These are phyloP conservation scores for Apostasia ramifera DNA, from an alignment of 106 monocot species.

Conservation along the genomic window DNA sequence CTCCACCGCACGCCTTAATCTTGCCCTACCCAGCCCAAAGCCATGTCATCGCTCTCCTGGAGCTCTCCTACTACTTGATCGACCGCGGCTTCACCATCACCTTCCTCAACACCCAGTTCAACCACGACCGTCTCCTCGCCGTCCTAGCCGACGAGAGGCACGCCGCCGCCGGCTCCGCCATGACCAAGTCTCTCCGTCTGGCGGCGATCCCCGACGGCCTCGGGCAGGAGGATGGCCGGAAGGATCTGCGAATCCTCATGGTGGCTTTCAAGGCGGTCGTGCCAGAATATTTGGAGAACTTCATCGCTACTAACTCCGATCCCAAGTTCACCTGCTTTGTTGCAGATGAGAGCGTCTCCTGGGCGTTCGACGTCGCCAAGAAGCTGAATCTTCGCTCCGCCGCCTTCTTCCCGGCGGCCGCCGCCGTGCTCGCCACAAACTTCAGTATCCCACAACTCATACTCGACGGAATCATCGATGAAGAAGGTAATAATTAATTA, in stretches of 20 bases:
- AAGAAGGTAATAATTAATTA: conserved; percentile 8
- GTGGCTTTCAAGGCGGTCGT: not conserved
- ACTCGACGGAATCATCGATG: conserved; percentile 22
- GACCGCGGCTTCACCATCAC: conserved; percentile 36
- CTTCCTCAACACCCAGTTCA: conserved; percentile 41
- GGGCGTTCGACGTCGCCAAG: conserved; percentile 23
- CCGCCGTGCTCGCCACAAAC: conserved; percentile 4
- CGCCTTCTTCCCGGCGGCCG: conserved; percentile 22
- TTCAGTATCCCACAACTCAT: conserved; percentile 29
- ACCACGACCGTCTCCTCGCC: conserved; percentile 16
- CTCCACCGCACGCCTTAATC: conserved; percentile 28
- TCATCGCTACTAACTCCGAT: conserved; percentile 12
- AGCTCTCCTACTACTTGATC: conserved; percentile 24
- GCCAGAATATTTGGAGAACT: conserved; percentile 16
- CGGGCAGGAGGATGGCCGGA: conserved; percentile 13
- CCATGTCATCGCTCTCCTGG: conserved; percentile 39
- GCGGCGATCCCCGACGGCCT: conserved; percentile 33
- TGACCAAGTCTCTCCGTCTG: not conserved
- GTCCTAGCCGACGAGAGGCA: not conserved
- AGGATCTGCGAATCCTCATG: conserved; percentile 12
- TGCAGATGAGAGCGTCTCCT: conserved; percentile 31
- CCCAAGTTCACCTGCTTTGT: conserved; percentile 21
- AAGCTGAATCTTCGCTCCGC: conserved; percentile 14
- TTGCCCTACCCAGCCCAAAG: conserved; percentile 38
- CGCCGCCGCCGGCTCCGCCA: not conserved